These are phyloP conservation scores for Hypericum androsaemum DNA, from an alignment of 345 rosid genomes.

Conservation along the genomic window DNA sequence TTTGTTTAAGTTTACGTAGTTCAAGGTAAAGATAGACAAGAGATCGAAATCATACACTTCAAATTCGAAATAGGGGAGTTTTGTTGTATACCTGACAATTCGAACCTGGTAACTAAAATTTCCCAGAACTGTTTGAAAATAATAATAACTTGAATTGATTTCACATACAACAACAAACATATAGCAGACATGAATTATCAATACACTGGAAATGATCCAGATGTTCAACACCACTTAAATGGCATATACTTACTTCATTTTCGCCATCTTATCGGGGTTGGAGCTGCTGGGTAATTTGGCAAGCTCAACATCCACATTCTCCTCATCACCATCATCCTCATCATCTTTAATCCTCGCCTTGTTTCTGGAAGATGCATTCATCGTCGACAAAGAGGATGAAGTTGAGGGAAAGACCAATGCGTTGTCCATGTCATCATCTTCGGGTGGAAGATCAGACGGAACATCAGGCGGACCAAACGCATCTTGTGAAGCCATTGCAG, in stretches of 20 bases:
- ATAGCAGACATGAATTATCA: too few species aligned
- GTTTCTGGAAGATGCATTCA: constrained; percentile 7
- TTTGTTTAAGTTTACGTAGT: too few species aligned
- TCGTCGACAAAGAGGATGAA: constrained; percentile 19
- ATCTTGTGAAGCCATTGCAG: constrained; percentile 12
- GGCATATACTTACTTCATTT: constrained; percentile 64
- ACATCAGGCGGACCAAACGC: constrained; percentile 14
- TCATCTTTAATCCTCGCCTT: constrained; percentile 44
- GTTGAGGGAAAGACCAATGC: neutral
- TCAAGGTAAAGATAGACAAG: too few species aligned
- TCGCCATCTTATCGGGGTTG: constrained; percentile 82
- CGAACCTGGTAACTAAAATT: too few species aligned
- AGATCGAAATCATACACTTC: too few species aligned
- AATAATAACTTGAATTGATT: too few species aligned
- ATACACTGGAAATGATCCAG: too few species aligned
- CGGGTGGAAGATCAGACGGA: neutral
- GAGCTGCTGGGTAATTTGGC: constrained; percentile 55
- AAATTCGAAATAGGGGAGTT: too few species aligned
- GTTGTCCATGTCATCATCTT: constrained; percentile 9
- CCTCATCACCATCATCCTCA: constrained; percentile 79
- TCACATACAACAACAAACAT: too few species aligned
- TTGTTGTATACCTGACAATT: too few species aligned
- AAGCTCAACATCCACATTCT: constrained; percentile 81
- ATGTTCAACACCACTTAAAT: too few species aligned
- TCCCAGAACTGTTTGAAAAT: too few species aligned